These are phyloP conservation scores for Colletotrichum truncatum DNA, from an alignment of 2,329 filamentous ascomycete genomes.

Conservation along the genomic window DNA sequence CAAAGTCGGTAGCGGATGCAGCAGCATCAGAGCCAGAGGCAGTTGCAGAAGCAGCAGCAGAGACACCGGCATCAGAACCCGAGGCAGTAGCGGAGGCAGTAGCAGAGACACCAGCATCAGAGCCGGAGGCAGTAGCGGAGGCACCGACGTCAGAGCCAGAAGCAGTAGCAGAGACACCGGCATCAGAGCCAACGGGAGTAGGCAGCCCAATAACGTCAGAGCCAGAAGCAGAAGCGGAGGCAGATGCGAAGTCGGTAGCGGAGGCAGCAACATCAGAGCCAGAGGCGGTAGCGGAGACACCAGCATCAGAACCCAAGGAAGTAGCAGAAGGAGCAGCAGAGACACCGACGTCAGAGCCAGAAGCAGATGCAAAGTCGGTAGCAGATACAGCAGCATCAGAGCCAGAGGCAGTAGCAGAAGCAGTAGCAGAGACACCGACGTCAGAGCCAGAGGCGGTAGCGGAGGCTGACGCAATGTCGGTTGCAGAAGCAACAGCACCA, in stretches of 20 bases:
- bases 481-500: slow-evolving; percentile 7
- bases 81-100: neutral
- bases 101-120: slow-evolving; percentile 12
- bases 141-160: neutral
- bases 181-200: neutral
- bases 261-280: neutral
- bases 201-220: neutral
- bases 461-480: neutral
- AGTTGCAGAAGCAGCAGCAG: neutral
- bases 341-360: slow-evolving; percentile 22
- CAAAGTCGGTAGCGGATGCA: slow-evolving; percentile 14
- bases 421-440: neutral
- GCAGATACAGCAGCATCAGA: neutral
- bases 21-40: slow-evolving; percentile 12
- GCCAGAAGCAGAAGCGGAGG: slow-evolving; percentile 8
- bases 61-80: neutral
- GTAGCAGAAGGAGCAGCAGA: slow-evolving; percentile 24
- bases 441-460: neutral
- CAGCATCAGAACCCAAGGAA: neutral
- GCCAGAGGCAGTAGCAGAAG: slow-evolving; percentile 11
- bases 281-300: neutral
- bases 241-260: too few species aligned
- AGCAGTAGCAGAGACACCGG: neutral
- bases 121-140: slow-evolving; percentile 7
- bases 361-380: slow-evolving; percentile 23